phyloP scores from a whole-genome alignment of 2,329 filamentous ascomycete genomes.

The Talaromyces pinophilus region DNA sequence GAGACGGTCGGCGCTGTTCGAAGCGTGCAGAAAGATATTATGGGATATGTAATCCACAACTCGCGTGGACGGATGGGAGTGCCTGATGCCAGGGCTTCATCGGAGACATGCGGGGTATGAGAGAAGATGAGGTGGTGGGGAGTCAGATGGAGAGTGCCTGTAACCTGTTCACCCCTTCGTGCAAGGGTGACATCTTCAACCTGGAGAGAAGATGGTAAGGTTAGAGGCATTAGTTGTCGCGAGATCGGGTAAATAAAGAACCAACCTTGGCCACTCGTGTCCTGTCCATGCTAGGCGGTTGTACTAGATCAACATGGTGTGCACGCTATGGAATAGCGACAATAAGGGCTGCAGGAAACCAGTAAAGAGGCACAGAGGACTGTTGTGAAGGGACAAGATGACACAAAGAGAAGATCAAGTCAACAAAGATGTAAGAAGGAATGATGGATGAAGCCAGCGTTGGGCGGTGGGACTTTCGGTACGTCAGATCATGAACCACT shows the following conservation, averaged over 20 bases:
- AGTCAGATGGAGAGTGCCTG: conserved; percentile 63
- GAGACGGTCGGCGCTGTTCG: conserved; percentile 70
- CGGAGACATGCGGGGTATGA: conserved; percentile 51
- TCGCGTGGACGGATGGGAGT: conserved; percentile 61
- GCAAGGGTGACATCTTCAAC: conserved; percentile 61
- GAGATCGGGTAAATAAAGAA: neutral
- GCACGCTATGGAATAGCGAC: conserved; percentile 2
- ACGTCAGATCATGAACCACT: conserved; percentile 24
- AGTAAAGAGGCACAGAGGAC: too few relatives aligned
- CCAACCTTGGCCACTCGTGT: conserved; percentile 49
- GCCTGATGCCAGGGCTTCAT: conserved; percentile 44
- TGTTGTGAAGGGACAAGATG: neutral
- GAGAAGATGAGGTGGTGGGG: conserved; percentile 67
- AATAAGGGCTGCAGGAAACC: neutral
- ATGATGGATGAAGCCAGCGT: neutral
- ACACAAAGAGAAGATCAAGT: neutral
- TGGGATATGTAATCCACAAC: conserved; percentile 92
- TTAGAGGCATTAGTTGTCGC: neutral
- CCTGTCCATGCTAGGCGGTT: conserved; percentile 44
- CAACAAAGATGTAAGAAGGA: neutral
- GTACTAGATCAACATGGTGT: conserved; percentile 36
- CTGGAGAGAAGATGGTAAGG: conserved; percentile 30
- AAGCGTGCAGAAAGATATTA: conserved; percentile 78
- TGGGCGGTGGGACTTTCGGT: conserved; percentile 12
- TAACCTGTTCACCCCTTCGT: conserved; percentile 57